phyloP scores from a whole-genome alignment of 345 rosid species.

The Arabis alpina region DNA sequence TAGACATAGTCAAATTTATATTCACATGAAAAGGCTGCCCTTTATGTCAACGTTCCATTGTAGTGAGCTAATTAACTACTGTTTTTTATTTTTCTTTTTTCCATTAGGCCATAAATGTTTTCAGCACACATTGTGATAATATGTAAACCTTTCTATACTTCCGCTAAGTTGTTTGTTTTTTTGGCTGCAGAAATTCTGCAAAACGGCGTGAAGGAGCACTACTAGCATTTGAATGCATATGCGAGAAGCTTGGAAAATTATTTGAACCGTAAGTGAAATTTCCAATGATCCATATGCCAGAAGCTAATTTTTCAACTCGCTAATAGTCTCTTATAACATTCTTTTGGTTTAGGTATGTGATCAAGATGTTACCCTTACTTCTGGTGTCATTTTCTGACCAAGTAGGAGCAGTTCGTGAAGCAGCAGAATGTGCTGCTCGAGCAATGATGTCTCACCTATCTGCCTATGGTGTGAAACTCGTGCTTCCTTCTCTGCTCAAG shows the following conservation, averaged over 20 bases:
- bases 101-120: not conserved
- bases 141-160: constrained; percentile 22
- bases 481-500: constrained; percentile 93
- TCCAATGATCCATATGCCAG: constrained; percentile 14
- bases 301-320: constrained; percentile 19
- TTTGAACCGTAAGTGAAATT: constrained; percentile 85
- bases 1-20: constrained; percentile 4
- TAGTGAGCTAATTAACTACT: constrained; percentile 4
- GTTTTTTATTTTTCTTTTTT: not conserved
- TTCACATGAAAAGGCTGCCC: constrained; percentile 4
- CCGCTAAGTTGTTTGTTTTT: constrained; percentile 17
- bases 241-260: constrained; percentile 90
- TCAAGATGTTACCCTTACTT: constrained; percentile 89
- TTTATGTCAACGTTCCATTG: not conserved
- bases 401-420: constrained; percentile 98
- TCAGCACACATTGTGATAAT: not conserved
- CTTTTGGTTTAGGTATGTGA: constrained; percentile 73
- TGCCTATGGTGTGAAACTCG: constrained; percentile 92
- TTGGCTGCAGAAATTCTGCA: constrained; percentile 70
- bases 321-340: constrained; percentile 14
- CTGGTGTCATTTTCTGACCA: constrained; percentile 97
- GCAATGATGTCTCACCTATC: constrained; percentile 98
- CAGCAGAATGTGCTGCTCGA: constrained; percentile 98
- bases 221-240: constrained; percentile 94
- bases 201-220: constrained; percentile 95